Evolutionary conservation across 208 protist genomes (phyloP), one percentile per base, ranked within the genome.

Genomic region (Leishmania tarentolae): DNA sequence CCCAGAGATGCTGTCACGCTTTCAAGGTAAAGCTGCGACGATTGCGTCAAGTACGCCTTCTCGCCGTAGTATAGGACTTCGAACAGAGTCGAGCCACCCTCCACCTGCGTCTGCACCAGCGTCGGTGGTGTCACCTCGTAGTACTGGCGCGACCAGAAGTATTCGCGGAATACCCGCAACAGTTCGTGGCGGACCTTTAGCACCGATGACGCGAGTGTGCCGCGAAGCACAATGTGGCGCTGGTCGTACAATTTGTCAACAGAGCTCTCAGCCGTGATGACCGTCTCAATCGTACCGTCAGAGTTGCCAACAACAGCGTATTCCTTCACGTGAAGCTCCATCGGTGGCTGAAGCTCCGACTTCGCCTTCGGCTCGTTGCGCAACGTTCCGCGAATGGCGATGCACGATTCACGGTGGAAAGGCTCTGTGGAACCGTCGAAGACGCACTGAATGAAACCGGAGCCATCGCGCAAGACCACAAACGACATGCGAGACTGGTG

Each of bases 21-120:
- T 87, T 99, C 99, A 19, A 99, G 90, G 87, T 99, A 99, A 4
- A 99, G 95, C 93, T 99, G 99, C 37, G 97, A 99, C 6, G 98
- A 99, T 90, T 99, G 99, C 46, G 99, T 99, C 24, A 99, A 88
- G 85, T 99, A 99, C 6, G 99, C 99, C 65, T 91, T 95, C 88
- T 99, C 92, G 65, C 98, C 98, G 85, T 98, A 99, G 90, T 99
- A 99, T 79, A 99, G 86, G 11, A 99, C 80, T n/a, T 98, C 97
- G 86, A 99, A 99, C 13, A 99, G 89, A 15, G 98, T 99, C 46
- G 97, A 98, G 63, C 99, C 99, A 81, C 99, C 99, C 86, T 99
- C 99, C 85, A 96, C 98, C 87, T 99, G 95, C 28, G 97, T 99
- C 87, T 99, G 97, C 61, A 99, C 99, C 31, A 99, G 86, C 28